Conservation (phyloP, 129 eudicot genomes). For the Arctium lappa region DNA sequence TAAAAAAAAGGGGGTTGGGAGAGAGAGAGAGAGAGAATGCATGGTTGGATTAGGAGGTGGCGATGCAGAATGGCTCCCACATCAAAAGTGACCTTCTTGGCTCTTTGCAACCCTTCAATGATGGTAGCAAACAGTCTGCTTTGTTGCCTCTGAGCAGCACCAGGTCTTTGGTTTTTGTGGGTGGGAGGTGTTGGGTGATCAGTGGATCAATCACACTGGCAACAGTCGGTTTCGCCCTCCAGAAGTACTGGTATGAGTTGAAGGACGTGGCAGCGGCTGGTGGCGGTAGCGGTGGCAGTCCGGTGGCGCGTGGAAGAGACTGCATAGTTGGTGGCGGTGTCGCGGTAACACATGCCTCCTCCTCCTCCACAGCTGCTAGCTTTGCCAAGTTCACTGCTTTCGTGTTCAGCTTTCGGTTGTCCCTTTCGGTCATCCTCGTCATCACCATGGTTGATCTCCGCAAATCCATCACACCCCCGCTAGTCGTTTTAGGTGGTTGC, state of each 20-base stretch:
- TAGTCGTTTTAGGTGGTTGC: slow-evolving; percentile 15
- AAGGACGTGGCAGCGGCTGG: slow-evolving; percentile 32
- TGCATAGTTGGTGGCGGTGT: slow-evolving; percentile 2
- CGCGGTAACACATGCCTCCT: neutral
- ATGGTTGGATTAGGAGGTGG: slow-evolving; percentile 52
- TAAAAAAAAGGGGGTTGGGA: neutral
- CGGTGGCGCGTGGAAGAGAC: slow-evolving; percentile 39
- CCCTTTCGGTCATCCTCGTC: slow-evolving; percentile 42
- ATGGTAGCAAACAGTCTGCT: slow-evolving; percentile 45
- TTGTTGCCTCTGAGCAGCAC: slow-evolving; percentile 46
- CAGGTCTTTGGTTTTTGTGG: slow-evolving; percentile 44
- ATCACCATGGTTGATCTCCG: slow-evolving; percentile 37
- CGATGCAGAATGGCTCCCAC: slow-evolving; percentile 88
- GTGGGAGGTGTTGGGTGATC: slow-evolving; percentile 31
- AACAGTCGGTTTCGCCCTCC: slow-evolving; percentile 51
- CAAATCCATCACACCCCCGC: slow-evolving; percentile 26
- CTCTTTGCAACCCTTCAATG: slow-evolving; percentile 65
- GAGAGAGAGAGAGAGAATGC: neutral
- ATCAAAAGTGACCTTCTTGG: slow-evolving; percentile 44
- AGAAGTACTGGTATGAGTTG: slow-evolving; percentile 74
- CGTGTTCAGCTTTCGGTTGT: slow-evolving; percentile 35
- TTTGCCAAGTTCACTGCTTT: slow-evolving; percentile 15
- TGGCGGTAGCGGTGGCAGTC: slow-evolving; percentile 41
- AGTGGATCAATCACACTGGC: slow-evolving; percentile 32
- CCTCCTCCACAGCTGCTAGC: slow-evolving; percentile 15